These are phyloP conservation scores for Trichoderma sp. DNA, from an alignment of 2,329 filamentous ascomycete species.

Conservation along the genomic window DNA sequence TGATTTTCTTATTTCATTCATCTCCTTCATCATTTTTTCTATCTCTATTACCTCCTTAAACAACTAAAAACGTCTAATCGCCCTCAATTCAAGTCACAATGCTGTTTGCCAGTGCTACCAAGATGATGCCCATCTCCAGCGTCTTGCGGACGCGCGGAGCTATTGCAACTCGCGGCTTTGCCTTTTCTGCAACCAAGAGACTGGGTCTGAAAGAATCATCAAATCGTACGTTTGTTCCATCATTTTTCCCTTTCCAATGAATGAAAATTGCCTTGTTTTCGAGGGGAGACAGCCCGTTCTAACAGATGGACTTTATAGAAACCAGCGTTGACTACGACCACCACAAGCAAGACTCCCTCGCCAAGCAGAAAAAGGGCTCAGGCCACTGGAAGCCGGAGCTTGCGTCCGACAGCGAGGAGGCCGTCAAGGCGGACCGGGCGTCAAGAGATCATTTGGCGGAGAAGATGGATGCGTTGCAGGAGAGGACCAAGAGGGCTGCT, in stretches of 20 bases:
- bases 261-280: background rate
- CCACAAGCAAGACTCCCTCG: constrained; percentile 59
- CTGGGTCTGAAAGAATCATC: constrained; percentile 40
- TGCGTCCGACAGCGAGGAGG: constrained; percentile 76
- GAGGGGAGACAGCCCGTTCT: background rate
- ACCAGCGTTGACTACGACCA: constrained; percentile 48
- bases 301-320: constrained; percentile 25
- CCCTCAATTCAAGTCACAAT: background rate
- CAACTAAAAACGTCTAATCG: background rate
- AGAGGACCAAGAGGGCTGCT: constrained; percentile 56
- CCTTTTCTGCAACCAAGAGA: constrained; percentile 31
- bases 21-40: background rate
- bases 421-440: constrained; percentile 64
- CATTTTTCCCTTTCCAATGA: background rate
- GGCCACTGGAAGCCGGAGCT: constrained; percentile 76
- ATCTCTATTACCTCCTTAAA: background rate
- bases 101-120: background rate
- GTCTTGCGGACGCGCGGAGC: constrained; percentile 23
- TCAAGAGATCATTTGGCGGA: constrained; percentile 31
- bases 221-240: constrained; percentile 29
- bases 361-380: constrained; percentile 68
- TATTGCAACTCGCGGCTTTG: constrained; percentile 28
- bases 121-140: constrained; percentile 34
- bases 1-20: background rate
- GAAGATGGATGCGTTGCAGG: constrained; percentile 51